These are phyloP conservation scores for Verticillium zaregamsianum DNA, from an alignment of 2,329 filamentous ascomycete species.

Conservation along the genomic window DNA sequence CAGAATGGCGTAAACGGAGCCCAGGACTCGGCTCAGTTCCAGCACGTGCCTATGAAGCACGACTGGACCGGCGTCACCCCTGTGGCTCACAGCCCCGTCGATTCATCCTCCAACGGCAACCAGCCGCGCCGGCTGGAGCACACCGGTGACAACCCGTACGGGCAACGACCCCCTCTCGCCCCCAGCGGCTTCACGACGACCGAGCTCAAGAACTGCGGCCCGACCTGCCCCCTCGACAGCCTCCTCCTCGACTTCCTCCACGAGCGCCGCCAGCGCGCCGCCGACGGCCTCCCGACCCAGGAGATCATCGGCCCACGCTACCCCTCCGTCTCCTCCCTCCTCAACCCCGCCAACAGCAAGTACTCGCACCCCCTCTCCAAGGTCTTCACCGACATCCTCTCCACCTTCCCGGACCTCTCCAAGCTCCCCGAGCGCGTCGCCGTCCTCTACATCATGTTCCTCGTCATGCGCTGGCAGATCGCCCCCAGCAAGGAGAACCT, in stretches of 20 bases:
- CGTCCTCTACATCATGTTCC: conserved; percentile 81
- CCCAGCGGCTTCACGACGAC: conserved; percentile 12
- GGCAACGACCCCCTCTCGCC: background rate
- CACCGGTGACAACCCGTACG: background rate
- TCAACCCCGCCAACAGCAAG: conserved; percentile 62
- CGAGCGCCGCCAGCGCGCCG: conserved; percentile 61
- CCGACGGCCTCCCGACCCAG: conserved; percentile 58
- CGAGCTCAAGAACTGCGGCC: conserved; percentile 54
- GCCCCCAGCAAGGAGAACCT: conserved; percentile 76
- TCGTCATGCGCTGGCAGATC: conserved; percentile 82
- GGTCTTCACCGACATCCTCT: conserved; percentile 79
- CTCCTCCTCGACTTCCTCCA: conserved; percentile 78
- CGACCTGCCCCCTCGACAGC: conserved; percentile 73
- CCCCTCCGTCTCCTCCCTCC: conserved; percentile 72
- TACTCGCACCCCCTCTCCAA: conserved; percentile 75
- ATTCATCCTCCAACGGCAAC: conserved; percentile 46
- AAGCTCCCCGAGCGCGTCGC: conserved; percentile 79
- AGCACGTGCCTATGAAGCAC: conserved; percentile 46
- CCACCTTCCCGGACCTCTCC: conserved; percentile 76
- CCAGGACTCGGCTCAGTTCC: conserved; percentile 39
- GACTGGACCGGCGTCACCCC: conserved; percentile 36
- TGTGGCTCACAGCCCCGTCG: conserved; percentile 55
- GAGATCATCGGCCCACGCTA: conserved; percentile 73
- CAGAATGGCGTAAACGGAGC: conserved; percentile 44
- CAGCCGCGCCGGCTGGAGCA: conserved; percentile 3